phyloP scores from a whole-genome alignment of 2,329 filamentous ascomycete species.

The Trichoderma sp. region DNA sequence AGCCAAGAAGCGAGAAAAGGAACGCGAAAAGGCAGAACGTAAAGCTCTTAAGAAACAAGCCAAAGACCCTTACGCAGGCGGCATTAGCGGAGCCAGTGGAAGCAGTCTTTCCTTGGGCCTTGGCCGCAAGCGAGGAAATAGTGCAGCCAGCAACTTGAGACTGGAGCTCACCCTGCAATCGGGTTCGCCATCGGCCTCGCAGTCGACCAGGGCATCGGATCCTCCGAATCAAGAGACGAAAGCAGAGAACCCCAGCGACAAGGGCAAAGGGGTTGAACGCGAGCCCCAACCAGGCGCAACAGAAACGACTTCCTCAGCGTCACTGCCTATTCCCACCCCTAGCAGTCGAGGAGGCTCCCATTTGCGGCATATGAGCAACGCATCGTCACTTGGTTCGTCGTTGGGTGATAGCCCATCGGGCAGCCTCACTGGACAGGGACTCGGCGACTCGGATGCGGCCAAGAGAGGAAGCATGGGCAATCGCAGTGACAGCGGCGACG shows the following conservation, averaged over 20 bases:
- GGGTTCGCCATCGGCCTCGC: constrained; percentile 39
- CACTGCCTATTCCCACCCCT: constrained; percentile 47
- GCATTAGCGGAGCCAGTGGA: constrained; percentile 48
- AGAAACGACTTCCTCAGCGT: constrained; percentile 34
- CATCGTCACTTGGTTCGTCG: constrained; percentile 79
- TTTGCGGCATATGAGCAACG: constrained; percentile 79
- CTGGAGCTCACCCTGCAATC: constrained; percentile 53
- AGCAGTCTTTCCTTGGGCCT: constrained; percentile 63
- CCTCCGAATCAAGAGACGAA: constrained; percentile 26
- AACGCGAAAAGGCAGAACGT: constrained; percentile 77
- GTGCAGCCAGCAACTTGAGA: constrained; percentile 56
- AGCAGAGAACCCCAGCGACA: constrained; percentile 42
- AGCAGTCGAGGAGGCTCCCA: constrained; percentile 63
- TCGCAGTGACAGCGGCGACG: constrained; percentile 47
- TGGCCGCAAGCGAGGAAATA: constrained; percentile 58
- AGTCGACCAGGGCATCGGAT: constrained; percentile 27
- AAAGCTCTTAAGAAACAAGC: constrained; percentile 66
- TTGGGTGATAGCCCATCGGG: constrained; percentile 62
- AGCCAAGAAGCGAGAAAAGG: constrained; percentile 80
- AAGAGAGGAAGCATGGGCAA: constrained; percentile 50
- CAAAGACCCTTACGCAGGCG: constrained; percentile 36
- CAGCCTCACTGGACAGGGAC: constrained; percentile 44
- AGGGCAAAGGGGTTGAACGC: constrained; percentile 70
- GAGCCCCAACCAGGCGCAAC: constrained; percentile 25
- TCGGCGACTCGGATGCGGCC: constrained; percentile 36